Percentiles rank a stretch among this genome's conserved stretches.
phyloP scores from a whole-genome alignment of 495 filamentous ascomycete genomes.

The Aspergillus panamensis region DNA sequence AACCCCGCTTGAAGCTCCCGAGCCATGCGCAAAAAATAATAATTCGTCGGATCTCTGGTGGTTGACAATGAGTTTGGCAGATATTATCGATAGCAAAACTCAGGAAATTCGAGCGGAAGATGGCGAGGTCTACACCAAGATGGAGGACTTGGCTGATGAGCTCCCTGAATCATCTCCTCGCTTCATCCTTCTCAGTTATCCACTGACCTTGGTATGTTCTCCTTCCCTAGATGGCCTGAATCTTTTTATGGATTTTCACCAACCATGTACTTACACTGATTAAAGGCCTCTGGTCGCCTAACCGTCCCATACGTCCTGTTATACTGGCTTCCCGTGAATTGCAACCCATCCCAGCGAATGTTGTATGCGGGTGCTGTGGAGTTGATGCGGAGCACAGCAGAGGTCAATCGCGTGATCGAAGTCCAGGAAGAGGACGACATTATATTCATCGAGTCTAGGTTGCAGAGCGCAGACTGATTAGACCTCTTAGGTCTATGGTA shows the following conservation, averaged over 20 bases:
- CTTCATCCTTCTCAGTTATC: constrained; percentile 87
- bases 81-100: constrained; percentile 74
- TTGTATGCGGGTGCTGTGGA: constrained; percentile 94
- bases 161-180: constrained; percentile 89
- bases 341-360: constrained; percentile 81
- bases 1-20: constrained; percentile 17
- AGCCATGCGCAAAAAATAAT: not conserved
- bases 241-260: no score
- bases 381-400: constrained; percentile 84
- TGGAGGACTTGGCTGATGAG: constrained; percentile 78
- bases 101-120: constrained; percentile 80
- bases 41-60: not conserved
- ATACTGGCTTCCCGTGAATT: constrained; percentile 87
- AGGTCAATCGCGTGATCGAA: constrained; percentile 78
- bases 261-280: not conserved
- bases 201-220: constrained; percentile 67
- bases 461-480: constrained; percentile 42
- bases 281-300: constrained; percentile 57
- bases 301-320: constrained; percentile 86
- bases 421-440: constrained; percentile 73
- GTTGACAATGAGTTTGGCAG: constrained; percentile 22
- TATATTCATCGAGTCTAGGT: constrained; percentile 64
- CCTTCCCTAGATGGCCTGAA: no score
- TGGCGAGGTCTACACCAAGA: constrained; percentile 70
- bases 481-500: not conserved